Evolutionary conservation across 345 rosid species (phyloP), one percentile per base, ranked within the genome.

Genomic region (Populus davidiana): DNA sequence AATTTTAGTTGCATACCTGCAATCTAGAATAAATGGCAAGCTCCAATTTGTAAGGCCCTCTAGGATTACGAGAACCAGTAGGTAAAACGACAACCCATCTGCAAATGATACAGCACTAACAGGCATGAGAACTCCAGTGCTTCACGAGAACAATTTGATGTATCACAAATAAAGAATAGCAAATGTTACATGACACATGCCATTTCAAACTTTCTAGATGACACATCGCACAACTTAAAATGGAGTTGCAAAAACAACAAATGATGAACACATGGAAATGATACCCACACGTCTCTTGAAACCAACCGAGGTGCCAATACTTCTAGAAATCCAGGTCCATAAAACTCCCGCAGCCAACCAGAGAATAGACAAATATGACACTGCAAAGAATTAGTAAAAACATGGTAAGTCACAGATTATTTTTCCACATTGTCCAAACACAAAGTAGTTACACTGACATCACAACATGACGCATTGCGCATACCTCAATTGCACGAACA

Each of bases 71-170:
- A 44, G 98, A 88, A 78, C 98, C 98, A 33, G 89, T 88, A 13
- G 99, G 99, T 75, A 88, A 84, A 72, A 96, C 68, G 74, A 88
- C 98, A 67, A 89, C 98, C 98, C 99, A 96, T 72, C 97, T 96
- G 90, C 82, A 81, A 75, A 78, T 73, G 43, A 71, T 33, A 61
- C 63, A 66, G 49, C 59, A 62, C 47, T 50, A 63, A 56, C 56
- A 70, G 25, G 33, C 61, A 82, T 77, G 29, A 70, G 71, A n/a
- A 78, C 8, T 21, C 20, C 1, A 43, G 18, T 38, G 12, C 20
- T 47, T 29, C 1, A 6, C 17, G 6, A 68, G 31, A 69, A 49
- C 61, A 79, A 35, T 67, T 6, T 21, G 27, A 25, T 27, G 17
- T 44, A 41, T 43, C 13, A 43, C 11, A 38, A 43, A 76, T 16